Percentiles rank a stretch among this genome's conserved stretches.
Conservation (phyloP, 192 early-diverging fungal genomes). For the Backusella westeae region DNA sequence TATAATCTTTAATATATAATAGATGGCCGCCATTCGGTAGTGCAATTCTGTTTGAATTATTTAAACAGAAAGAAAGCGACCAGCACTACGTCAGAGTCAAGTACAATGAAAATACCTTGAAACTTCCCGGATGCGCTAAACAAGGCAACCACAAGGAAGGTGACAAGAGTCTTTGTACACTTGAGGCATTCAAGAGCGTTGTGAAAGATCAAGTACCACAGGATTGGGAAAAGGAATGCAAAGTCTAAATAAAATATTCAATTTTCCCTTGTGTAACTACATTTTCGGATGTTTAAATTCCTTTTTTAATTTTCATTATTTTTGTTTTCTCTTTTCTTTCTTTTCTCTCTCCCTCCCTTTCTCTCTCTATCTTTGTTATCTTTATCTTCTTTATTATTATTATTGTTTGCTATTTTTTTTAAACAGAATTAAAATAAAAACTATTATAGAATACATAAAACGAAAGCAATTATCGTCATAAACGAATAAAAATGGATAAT, state of each 20-base stretch:
- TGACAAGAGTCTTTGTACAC: conserved; percentile 36
- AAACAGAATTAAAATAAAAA: background rate
- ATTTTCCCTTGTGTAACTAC: conserved; percentile 5
- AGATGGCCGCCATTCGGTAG: conserved; percentile 46
- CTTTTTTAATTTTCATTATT: background rate
- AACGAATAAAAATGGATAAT: conserved; percentile 1
- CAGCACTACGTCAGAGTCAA: conserved; percentile 36
- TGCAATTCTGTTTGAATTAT: conserved; percentile 38
- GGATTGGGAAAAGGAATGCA: conserved; percentile 38
- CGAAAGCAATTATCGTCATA: background rate
- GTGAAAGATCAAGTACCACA: conserved; percentile 33
- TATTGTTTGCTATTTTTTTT: background rate
- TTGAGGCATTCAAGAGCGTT: conserved; percentile 34
- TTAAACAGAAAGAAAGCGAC: conserved; percentile 24
- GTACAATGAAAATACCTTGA: conserved; percentile 34
- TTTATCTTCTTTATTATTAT: background rate
- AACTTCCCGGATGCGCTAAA: conserved; percentile 31
- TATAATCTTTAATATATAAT: background rate
- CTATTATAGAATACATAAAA: background rate
- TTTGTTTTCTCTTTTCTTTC: background rate
- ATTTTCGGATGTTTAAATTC: background rate
- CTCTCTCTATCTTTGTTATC: background rate
- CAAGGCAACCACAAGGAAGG: conserved; percentile 28
- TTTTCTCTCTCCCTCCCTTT: conserved; percentile 2
- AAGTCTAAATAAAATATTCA: conserved; percentile 8